Evolutionary conservation across 768 basidiomycete genomes (phyloP).

Genomic region (Strobilomyces echinocephalus): DNA sequence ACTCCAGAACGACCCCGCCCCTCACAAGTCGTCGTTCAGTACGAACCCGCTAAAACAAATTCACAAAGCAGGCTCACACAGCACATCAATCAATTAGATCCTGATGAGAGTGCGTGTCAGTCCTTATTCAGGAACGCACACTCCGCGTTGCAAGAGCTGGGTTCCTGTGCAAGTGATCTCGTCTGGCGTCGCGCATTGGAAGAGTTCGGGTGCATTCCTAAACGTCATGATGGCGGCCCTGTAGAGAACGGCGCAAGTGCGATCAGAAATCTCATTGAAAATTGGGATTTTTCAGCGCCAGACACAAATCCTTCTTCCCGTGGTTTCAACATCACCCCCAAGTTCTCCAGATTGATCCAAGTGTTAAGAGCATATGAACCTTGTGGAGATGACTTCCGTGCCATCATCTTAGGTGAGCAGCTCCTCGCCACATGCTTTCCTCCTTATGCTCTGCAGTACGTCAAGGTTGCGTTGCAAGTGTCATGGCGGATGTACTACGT

Average conservation of each 20-base stretch:
- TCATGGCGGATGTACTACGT: constrained; percentile 57
- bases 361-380: constrained; percentile 51
- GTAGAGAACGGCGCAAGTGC: constrained; percentile 22
- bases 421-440: constrained; percentile 31
- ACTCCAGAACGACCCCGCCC: constrained; percentile 37
- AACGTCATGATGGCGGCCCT: constrained; percentile 34
- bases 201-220: constrained; percentile 30
- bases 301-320: constrained; percentile 52
- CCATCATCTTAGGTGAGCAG: constrained; percentile 58
- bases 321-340: constrained; percentile 65
- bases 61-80: constrained; percentile 42
- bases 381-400: constrained; percentile 57
- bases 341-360: constrained; percentile 58
- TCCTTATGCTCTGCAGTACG: constrained; percentile 41
- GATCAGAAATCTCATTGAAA: constrained; percentile 42
- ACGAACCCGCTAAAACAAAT: constrained; percentile 36
- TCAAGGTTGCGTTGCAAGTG: constrained; percentile 46
- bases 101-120: constrained; percentile 33
- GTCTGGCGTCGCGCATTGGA: constrained; percentile 58
- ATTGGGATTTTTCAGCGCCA: constrained; percentile 63
- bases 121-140: constrained; percentile 46
- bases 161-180: constrained; percentile 64
- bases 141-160: constrained; percentile 49
- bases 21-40: constrained; percentile 50
- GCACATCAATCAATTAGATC: constrained; percentile 44